Conservation (phyloP, 768 basidiomycete species). For the Pulveroboletus frians region DNA sequence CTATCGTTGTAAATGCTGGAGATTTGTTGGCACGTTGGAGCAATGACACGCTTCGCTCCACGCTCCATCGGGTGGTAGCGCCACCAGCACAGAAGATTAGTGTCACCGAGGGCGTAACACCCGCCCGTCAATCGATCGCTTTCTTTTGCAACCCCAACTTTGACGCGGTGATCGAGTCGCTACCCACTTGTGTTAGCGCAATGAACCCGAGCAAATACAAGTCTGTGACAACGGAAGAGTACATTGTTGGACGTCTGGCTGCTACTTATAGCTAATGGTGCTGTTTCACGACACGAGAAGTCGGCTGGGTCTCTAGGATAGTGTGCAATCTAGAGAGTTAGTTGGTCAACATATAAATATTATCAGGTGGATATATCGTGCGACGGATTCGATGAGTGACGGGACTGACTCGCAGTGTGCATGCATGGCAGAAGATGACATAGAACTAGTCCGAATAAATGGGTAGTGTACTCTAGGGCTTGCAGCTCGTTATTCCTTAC, state of each 20-base stretch:
- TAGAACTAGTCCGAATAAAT: constrained; percentile 17
- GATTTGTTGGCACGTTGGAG: constrained; percentile 82
- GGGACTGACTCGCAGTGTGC: constrained; percentile 16
- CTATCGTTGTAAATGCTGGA: constrained; percentile 79
- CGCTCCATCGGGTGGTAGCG: constrained; percentile 78
- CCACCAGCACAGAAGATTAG: constrained; percentile 50
- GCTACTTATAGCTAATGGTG: constrained; percentile 46
- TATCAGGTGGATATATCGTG: constrained; percentile 14
- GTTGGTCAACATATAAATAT: constrained; percentile 12
- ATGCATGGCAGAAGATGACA: constrained; percentile 11
- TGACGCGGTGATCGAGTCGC: constrained; percentile 58
- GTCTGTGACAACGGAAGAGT: constrained; percentile 67
- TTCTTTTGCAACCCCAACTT: constrained; percentile 87
- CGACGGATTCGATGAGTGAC: constrained; percentile 15
- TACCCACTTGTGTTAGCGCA: constrained; percentile 50
- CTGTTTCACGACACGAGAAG: not conserved
- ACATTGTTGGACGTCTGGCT: constrained; percentile 67
- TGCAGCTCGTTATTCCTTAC: constrained; percentile 37
- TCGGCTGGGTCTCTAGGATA: not conserved
- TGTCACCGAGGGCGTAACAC: constrained; percentile 50
- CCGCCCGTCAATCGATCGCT: constrained; percentile 72
- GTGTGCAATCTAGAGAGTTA: constrained; percentile 3
- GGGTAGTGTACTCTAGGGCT: constrained; percentile 10
- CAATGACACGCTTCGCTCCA: constrained; percentile 73
- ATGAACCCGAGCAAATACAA: constrained; percentile 59